These are phyloP conservation scores for Seminavis robusta DNA, from an alignment of 108 stramenopile species.

Conservation along the genomic window DNA sequence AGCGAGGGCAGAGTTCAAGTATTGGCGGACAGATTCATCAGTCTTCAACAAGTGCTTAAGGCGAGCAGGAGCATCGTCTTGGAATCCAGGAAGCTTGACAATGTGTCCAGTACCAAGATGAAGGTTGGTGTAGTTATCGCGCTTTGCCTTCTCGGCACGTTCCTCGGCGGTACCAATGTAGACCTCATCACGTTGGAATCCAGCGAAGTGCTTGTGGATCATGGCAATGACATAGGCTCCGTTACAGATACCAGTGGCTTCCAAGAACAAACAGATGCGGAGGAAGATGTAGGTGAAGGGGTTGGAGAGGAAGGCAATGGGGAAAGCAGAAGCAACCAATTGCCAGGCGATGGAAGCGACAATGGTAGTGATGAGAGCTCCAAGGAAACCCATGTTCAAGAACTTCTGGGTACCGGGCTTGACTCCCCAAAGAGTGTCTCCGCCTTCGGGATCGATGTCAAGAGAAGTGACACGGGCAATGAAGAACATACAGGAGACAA, in stretches of 20 bases:
- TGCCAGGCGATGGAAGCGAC: slow-evolving; percentile 76
- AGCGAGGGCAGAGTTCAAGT: too few species aligned
- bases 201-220: slow-evolving; percentile 37
- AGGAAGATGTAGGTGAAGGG: slow-evolving; percentile 59
- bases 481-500: slow-evolving; percentile 62
- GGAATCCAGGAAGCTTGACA: slow-evolving; percentile 10
- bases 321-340: slow-evolving; percentile 68
- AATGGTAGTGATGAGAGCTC: slow-evolving; percentile 81
- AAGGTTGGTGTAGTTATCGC: slow-evolving; percentile 3
- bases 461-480: slow-evolving; percentile 64
- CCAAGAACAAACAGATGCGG: slow-evolving; percentile 41
- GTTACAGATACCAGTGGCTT: slow-evolving; percentile 57
- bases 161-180: slow-evolving; percentile 72
- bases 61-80: slow-evolving; percentile 16
- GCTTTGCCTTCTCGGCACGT: slow-evolving; percentile 35
- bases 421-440: slow-evolving; percentile 69
- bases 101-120: slow-evolving; percentile 19
- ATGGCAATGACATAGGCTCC: slow-evolving; percentile 61
- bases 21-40: too few species aligned
- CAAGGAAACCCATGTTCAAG: slow-evolving; percentile 79
- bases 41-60: too few species aligned
- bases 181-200: slow-evolving; percentile 63
- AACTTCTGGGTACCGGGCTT: slow-evolving; percentile 58
- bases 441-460: slow-evolving; percentile 38
- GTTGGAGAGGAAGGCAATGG: slow-evolving; percentile 62